Conservation (phyloP, 768 basidiomycete species). For the Tricholoma sp. region DNA sequence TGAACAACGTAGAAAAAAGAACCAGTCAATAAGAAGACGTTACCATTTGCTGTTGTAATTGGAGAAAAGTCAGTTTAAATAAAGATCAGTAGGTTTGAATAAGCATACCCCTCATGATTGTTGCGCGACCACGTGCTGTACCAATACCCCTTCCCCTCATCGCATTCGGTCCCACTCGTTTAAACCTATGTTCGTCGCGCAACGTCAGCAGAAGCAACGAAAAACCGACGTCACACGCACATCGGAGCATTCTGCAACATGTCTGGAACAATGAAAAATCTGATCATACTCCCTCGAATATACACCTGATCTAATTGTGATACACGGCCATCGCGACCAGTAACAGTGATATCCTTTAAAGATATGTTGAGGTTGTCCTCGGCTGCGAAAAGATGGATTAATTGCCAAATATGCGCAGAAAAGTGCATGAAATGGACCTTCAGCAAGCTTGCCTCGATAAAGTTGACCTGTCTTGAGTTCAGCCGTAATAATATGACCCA, state of each 20-base stretch:
- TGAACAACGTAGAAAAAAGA: neutral
- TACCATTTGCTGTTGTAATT: slow-evolving; percentile 65
- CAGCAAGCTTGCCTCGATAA: slow-evolving; percentile 94
- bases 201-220: slow-evolving; percentile 2
- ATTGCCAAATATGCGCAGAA: slow-evolving; percentile 6
- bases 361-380: slow-evolving; percentile 99
- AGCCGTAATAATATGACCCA: slow-evolving; percentile 96
- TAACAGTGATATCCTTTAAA: slow-evolving; percentile 94
- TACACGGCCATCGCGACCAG: slow-evolving; percentile 95
- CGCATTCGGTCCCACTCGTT: slow-evolving; percentile 95
- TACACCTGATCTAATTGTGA: slow-evolving; percentile 99
- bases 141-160: slow-evolving; percentile 99
- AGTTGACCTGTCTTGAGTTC: slow-evolving; percentile 97
- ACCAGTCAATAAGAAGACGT: slow-evolving; percentile 12
- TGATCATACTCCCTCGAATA: slow-evolving; percentile 95
- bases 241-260: slow-evolving; percentile 99
- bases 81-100: slow-evolving; percentile 5
- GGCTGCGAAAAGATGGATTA: slow-evolving; percentile 44
- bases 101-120: slow-evolving; percentile 90
- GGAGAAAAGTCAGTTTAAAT: slow-evolving; percentile 15
- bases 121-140: slow-evolving; percentile 96
- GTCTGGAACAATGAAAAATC: slow-evolving; percentile 99
- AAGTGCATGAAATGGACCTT: slow-evolving; percentile 55
- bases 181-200: slow-evolving; percentile 69
- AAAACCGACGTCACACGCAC: slow-evolving; percentile 42